These are phyloP conservation scores for Umbelopsis sp. DNA, from an alignment of 192 early-diverging fungal genomes.

Conservation along the genomic window DNA sequence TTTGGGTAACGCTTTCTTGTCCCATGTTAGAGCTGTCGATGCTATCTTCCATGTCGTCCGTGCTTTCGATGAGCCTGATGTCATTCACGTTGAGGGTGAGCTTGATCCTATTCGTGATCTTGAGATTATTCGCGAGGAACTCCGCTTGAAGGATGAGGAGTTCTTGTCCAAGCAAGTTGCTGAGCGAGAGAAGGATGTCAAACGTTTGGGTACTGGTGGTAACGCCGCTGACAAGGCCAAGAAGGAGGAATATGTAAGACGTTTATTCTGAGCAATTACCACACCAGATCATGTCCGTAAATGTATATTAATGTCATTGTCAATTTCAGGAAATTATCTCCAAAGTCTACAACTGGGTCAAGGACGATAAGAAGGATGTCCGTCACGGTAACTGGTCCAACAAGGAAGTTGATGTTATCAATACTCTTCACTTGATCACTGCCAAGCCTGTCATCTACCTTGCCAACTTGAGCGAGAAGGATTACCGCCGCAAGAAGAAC, in stretches of 20 bases:
- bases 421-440: constrained; percentile 70
- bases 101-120: constrained; percentile 80
- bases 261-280: too few relatives aligned
- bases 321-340: constrained; percentile 35
- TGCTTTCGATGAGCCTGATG: constrained; percentile 79
- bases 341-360: constrained; percentile 81
- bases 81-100: constrained; percentile 59
- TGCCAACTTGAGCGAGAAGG: constrained; percentile 71
- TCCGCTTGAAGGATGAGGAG: constrained; percentile 68
- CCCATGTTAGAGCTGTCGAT: constrained; percentile 71
- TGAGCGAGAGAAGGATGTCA: constrained; percentile 66
- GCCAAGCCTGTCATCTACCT: constrained; percentile 81
- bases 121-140: constrained; percentile 79
- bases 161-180: constrained; percentile 73
- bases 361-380: constrained; percentile 57
- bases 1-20: constrained; percentile 82
- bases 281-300: too few relatives aligned
- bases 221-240: constrained; percentile 84
- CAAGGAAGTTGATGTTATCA: constrained; percentile 73
- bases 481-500: constrained; percentile 68
- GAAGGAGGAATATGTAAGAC: constrained; percentile 74
- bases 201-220: constrained; percentile 77
- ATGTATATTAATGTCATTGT: too few relatives aligned
- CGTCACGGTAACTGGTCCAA: constrained; percentile 67
- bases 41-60: constrained; percentile 60